Evolutionary conservation across 1,284 basidiomycete genomes (phyloP).

Genomic region (Ganoderma boninense): DNA sequence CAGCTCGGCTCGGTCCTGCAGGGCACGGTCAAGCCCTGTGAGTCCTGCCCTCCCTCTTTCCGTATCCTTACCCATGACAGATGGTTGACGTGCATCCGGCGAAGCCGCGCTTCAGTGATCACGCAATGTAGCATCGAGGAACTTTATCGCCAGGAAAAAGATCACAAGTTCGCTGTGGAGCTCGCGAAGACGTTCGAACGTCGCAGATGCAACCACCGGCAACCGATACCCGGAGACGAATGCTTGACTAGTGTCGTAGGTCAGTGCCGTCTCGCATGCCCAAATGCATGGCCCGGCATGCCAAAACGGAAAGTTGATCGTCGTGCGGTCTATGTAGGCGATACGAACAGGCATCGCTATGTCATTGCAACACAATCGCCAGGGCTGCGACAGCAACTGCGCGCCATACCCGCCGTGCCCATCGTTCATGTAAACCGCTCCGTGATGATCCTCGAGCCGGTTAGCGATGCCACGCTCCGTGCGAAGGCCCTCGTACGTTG

Average conservation of each 20-base stretch:
- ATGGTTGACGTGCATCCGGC: slow-evolving; percentile 33
- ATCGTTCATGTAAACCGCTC: slow-evolving; percentile 90
- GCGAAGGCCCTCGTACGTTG: slow-evolving; percentile 69
- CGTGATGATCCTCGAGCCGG: slow-evolving; percentile 91
- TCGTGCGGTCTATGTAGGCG: slow-evolving; percentile 55
- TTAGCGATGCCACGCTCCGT: slow-evolving; percentile 77
- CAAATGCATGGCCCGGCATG: neutral
- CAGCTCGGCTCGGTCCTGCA: slow-evolving; percentile 81
- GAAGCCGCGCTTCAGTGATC: slow-evolving; percentile 81
- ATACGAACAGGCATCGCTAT: slow-evolving; percentile 92
- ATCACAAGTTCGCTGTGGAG: slow-evolving; percentile 78
- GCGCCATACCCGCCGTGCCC: slow-evolving; percentile 82
- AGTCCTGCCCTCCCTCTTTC: slow-evolving; percentile 41
- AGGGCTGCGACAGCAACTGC: slow-evolving; percentile 69
- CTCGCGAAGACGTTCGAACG: slow-evolving; percentile 94
- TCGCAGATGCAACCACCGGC: slow-evolving; percentile 93
- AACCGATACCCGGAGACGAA: slow-evolving; percentile 82
- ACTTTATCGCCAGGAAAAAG: slow-evolving; percentile 82
- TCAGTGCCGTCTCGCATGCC: slow-evolving; percentile 45
- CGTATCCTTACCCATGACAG: neutral
- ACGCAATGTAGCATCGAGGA: slow-evolving; percentile 95
- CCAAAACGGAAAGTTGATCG: neutral
- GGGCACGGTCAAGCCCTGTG: slow-evolving; percentile 89
- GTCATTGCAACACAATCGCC: slow-evolving; percentile 84
- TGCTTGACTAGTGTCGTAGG: slow-evolving; percentile 88